Base-by-base conservation (phyloP, 257 asterid species). In the Solanum bulbocastanum region DNA sequence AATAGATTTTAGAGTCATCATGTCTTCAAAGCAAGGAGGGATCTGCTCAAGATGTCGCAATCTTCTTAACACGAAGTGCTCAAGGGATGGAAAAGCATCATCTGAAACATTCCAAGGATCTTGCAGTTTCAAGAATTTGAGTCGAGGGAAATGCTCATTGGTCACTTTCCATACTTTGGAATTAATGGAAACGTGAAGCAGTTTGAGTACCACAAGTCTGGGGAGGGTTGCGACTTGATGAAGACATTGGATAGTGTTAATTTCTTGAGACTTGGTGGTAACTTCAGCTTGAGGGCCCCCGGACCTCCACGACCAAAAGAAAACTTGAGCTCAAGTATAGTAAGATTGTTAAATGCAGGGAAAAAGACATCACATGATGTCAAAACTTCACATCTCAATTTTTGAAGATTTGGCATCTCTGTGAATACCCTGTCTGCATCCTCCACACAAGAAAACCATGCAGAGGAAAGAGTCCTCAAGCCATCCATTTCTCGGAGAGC, bases 41-140 rank as follows among this genome's bases (percentile, higher is more conserved):
- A 87, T 33, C 30, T 20, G 58, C 42, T 39, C 35, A 32, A 87
- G 56, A 6, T 79, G 30, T 5, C 22, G 5, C 3, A 68, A 87
- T 20, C 20, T 37, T 13, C 5, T 33, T 35, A 87, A 1, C 0
- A 37, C 72, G 35, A 65, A 65, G 4, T 1, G 2, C 8, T 46
- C 42, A 37, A 88, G 90, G 82, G 11, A 18, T 39, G 88, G 88
- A 23, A 88, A 81, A 32, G 86, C 68, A 42, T 60, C 58, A 62
- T 25, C 68, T 10, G 42, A 36, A 32, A 56, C 73, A 84, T 36
- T 5, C 88, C 90, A 88, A 72, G 39, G 14, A 52, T 12, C 10
- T 44, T 84, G 42, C 9, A 88, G 71, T 35, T 76, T 62, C 71
- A 88, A 42, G 39, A 40, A 76, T 44, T 76, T 75, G 37, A 85